phyloP scores from a whole-genome alignment of 106 monocot species.

The Gastrodia elata region DNA sequence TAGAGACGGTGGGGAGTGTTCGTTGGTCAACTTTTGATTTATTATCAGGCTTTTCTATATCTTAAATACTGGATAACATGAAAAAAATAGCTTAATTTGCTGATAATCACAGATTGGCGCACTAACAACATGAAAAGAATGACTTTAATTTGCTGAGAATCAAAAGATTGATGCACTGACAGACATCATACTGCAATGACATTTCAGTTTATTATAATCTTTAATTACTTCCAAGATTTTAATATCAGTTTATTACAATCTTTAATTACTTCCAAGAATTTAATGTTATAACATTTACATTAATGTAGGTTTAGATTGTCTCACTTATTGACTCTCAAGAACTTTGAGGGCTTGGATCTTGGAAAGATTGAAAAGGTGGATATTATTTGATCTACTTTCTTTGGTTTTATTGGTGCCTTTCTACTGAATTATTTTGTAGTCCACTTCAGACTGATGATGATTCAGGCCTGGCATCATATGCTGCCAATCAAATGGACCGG shows the following conservation, averaged over 20 bases:
- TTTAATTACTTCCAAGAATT: background rate
- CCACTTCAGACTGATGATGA: conserved; percentile 28
- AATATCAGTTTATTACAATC: too few relatives aligned
- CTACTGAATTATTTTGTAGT: background rate
- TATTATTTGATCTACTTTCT: background rate
- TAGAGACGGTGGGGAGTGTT: background rate
- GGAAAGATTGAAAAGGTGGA: conserved; percentile 43
- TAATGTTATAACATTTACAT: background rate
- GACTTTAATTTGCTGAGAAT: background rate
- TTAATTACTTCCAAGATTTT: too few relatives aligned
- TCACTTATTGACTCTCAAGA: conserved; percentile 39
- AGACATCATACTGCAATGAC: background rate
- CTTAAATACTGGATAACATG: background rate
- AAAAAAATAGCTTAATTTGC: background rate
- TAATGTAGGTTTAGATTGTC: conserved; percentile 33
- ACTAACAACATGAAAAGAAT: background rate
- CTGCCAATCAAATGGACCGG: conserved; percentile 45
- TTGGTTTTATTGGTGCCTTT: background rate
- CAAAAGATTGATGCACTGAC: background rate
- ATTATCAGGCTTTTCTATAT: background rate
- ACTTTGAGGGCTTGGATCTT: conserved; percentile 45
- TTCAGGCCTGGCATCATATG: conserved; percentile 59
- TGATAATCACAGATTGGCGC: background rate
- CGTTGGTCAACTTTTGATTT: background rate
- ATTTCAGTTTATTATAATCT: too few relatives aligned